Evolutionary conservation across 148 eudicot genomes (phyloP).

Genomic region (Rhododendron kiyosumense): DNA sequence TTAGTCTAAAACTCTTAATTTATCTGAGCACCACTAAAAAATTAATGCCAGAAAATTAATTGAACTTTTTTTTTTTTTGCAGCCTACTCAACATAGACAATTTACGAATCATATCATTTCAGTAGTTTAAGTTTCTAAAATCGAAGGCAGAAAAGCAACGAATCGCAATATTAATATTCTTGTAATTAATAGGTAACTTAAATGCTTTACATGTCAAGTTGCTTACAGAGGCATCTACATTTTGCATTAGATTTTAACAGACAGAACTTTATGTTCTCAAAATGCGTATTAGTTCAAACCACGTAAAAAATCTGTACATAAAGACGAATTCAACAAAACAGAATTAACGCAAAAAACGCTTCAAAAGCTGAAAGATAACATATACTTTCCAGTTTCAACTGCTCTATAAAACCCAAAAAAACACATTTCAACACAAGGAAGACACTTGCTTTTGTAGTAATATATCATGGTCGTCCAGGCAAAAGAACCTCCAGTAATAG

Average conservation of each 20-base stretch:
- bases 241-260: neutral
- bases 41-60: neutral
- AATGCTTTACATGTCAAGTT: neutral
- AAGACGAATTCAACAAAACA: neutral
- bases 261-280: neutral
- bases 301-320: neutral
- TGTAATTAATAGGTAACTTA: neutral
- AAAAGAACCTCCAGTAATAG: neutral
- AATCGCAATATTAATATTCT: neutral
- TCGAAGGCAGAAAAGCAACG: neutral
- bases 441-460: neutral
- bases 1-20: neutral
- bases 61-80: neutral
- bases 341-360: neutral
- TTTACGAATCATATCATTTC: neutral
- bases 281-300: neutral
- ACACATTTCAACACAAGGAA: neutral
- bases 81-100: neutral
- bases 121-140: neutral
- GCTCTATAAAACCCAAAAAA: neutral
- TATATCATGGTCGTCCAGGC: neutral
- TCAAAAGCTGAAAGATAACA: neutral
- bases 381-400: neutral
- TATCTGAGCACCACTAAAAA: neutral
- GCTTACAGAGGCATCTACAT: neutral